Conservation (phyloP, 306 rosid genomes). For the Morella rubra region DNA sequence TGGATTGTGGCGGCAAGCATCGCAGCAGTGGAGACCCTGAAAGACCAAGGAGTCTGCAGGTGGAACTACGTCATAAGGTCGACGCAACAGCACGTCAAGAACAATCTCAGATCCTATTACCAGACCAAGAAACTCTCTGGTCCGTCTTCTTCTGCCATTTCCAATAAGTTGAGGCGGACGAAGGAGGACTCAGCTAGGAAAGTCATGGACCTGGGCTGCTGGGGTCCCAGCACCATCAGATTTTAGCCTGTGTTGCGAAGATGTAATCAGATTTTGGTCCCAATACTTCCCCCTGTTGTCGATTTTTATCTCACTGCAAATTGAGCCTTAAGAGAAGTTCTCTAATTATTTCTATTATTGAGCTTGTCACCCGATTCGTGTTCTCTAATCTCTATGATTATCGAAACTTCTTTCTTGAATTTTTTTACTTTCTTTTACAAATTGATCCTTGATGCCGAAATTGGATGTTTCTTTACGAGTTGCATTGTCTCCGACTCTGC, state of each 20-base stretch:
- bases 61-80: slow-evolving; percentile 70
- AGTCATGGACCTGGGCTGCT: slow-evolving; percentile 68
- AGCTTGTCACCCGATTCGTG: too few species aligned
- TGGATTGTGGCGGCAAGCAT: slow-evolving; percentile 82
- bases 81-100: slow-evolving; percentile 59
- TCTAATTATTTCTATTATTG: too few species aligned
- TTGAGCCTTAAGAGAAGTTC: too few species aligned
- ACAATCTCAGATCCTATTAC: slow-evolving; percentile 54
- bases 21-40: slow-evolving; percentile 80
- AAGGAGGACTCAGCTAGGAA: slow-evolving; percentile 54
- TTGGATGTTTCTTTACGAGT: background rate
- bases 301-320: background rate
- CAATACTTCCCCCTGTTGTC: background rate
- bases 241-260: slow-evolving; percentile 32
- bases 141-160: slow-evolving; percentile 43
- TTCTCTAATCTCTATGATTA: too few species aligned
- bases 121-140: slow-evolving; percentile 55
- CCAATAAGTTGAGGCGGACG: slow-evolving; percentile 40
- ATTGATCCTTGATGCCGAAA: background rate
- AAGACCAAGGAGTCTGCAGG: slow-evolving; percentile 84
- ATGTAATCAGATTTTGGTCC: background rate
- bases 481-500: background rate
- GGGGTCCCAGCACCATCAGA: slow-evolving; percentile 75
- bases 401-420: too few species aligned
- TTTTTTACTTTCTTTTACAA: too few species aligned